A percentile compares a stretch with the other conserved stretches of the same genome.
These are phyloP conservation scores for Gloeopeniophorella convolvens DNA, from an alignment of 768 basidiomycete species.

Conservation along the genomic window DNA sequence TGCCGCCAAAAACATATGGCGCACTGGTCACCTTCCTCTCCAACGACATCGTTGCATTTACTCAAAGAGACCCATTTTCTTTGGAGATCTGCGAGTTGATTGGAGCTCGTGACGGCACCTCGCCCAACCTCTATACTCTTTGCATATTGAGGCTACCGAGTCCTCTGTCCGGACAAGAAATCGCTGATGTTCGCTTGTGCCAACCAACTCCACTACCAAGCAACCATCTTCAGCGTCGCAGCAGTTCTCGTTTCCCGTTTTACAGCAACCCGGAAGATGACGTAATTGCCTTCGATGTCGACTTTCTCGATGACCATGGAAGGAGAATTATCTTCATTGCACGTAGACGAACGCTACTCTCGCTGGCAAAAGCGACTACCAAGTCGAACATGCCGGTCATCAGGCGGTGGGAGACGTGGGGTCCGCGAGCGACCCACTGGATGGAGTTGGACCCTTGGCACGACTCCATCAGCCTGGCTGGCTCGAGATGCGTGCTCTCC, in stretches of 20 bases:
- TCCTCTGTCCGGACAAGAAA: not conserved
- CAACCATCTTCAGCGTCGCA: not conserved
- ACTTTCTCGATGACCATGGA: not conserved
- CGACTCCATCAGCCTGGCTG: constrained; percentile 12
- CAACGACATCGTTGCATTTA: not conserved
- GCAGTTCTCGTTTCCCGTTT: constrained; percentile 1
- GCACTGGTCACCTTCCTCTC: constrained; percentile 8
- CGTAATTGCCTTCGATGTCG: constrained; percentile 7
- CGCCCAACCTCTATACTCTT: not conserved
- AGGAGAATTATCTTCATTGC: constrained; percentile 11
- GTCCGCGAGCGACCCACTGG: constrained; percentile 14
- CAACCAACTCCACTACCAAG: constrained; percentile 5
- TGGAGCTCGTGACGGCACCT: not conserved
- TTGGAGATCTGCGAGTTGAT: constrained; percentile 5
- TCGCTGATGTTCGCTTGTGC: not conserved
- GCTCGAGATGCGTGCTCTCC: constrained; percentile 12
- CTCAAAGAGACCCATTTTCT: not conserved
- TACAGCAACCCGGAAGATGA: constrained; percentile 7
- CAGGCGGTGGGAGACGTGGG: constrained; percentile 12
- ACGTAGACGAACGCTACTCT: constrained; percentile 7
- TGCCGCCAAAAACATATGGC: not conserved
- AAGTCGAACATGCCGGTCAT: not conserved
- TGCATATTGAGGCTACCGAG: constrained; percentile 1
- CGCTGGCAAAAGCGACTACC: not conserved
- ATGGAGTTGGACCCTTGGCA: constrained; percentile 11